Evolutionary conservation across 768 basidiomycete genomes (phyloP).

Genomic region (Nidula microcarpa): DNA sequence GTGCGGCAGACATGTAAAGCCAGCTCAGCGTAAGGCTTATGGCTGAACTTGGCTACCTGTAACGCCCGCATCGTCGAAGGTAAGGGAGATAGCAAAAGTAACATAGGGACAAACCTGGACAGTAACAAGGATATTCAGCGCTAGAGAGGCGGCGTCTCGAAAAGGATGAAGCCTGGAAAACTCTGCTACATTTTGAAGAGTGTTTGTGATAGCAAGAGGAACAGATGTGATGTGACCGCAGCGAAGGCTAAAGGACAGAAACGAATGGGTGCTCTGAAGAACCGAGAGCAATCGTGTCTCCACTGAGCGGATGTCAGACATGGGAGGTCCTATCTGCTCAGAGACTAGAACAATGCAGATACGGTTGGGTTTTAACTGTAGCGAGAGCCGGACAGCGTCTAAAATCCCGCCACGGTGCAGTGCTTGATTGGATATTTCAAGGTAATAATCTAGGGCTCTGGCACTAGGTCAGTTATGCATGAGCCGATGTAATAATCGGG

Average conservation of each 20-base stretch:
- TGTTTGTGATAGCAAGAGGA: neutral
- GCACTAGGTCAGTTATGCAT: too few species aligned
- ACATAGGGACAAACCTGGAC: neutral
- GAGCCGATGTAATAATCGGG: too few species aligned
- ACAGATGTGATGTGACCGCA: neutral
- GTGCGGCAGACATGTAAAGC: neutral
- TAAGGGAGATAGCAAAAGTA: too few species aligned
- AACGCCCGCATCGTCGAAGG: neutral
- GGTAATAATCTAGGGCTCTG: too few species aligned
- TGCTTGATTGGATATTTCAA: too few species aligned
- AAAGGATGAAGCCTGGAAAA: neutral
- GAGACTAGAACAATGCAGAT: too few species aligned
- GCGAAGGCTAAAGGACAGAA: neutral
- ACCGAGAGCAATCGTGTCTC: neutral
- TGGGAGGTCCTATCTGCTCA: too few species aligned
- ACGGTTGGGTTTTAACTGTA: too few species aligned
- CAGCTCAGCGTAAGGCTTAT: neutral
- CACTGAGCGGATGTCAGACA: too few species aligned
- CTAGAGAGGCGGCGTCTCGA: neutral
- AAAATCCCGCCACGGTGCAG: too few species aligned
- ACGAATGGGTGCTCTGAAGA: neutral
- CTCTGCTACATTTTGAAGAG: neutral
- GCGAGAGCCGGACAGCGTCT: too few species aligned
- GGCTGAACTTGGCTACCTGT: neutral
- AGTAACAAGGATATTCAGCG: constrained; percentile 1